These are phyloP conservation scores for Globisporangium uncinulatum DNA, from an alignment of 352 stramenopile genomes.

Conservation along the genomic window DNA sequence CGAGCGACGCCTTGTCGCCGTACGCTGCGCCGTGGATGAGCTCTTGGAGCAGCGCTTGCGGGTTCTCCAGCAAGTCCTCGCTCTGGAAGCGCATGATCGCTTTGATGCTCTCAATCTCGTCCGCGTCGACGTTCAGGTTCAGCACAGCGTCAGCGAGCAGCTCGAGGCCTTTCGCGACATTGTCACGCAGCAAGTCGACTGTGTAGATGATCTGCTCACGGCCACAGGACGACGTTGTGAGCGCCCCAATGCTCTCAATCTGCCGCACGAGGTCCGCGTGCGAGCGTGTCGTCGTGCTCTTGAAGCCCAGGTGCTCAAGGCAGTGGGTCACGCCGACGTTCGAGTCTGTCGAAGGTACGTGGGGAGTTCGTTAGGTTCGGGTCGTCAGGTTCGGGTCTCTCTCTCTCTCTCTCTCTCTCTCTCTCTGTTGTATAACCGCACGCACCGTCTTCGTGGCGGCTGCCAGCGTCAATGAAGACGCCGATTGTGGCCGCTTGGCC, in stretches of 20 bases:
- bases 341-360: constrained; percentile 21
- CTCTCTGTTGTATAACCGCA: background rate
- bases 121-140: constrained; percentile 62
- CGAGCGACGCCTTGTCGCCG: constrained; percentile 58
- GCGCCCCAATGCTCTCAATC: constrained; percentile 91
- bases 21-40: constrained; percentile 89
- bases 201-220: constrained; percentile 97
- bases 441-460: constrained; percentile 66
- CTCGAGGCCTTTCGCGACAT: constrained; percentile 86
- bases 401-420: too few relatives aligned
- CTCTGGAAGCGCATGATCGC: constrained; percentile 92
- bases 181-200: constrained; percentile 94
- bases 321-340: constrained; percentile 90
- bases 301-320: constrained; percentile 95
- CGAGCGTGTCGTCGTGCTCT: constrained; percentile 84
- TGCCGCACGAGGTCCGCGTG: constrained; percentile 85
- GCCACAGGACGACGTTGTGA: constrained; percentile 86
- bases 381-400: background rate
- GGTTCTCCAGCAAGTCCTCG: constrained; percentile 89
- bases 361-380: background rate
- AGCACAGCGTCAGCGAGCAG: constrained; percentile 89
- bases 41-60: constrained; percentile 74
- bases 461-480: constrained; percentile 91
- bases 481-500: constrained; percentile 93
- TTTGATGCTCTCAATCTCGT: constrained; percentile 92